A percentile compares a stretch with the other conserved stretches of the same genome.
These are phyloP conservation scores for Rhizoclosmatium globosum DNA, from an alignment of 192 early-diverging fungal genomes.

Conservation along the genomic window DNA sequence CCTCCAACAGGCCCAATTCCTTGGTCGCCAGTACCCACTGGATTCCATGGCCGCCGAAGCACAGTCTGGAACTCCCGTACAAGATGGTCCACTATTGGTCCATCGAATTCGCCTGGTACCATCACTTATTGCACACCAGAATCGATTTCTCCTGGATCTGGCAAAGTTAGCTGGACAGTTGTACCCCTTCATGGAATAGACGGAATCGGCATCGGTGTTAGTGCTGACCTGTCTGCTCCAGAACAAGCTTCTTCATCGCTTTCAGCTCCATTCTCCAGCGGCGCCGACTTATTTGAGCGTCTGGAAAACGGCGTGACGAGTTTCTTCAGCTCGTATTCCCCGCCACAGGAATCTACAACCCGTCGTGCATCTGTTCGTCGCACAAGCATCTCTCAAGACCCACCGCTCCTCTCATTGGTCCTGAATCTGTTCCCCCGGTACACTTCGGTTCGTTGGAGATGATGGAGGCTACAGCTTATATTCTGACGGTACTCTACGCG, in stretches of 20 bases:
- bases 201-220: conserved; percentile 33
- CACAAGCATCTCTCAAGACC: too few relatives aligned
- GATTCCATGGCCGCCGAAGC: conserved; percentile 17
- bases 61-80: conserved; percentile 9
- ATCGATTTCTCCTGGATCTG: too few relatives aligned
- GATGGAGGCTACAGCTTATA: conserved; percentile 42
- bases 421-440: neutral
- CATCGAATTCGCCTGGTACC: neutral
- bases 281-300: conserved; percentile 3
- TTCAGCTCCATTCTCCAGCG: too few relatives aligned
- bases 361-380: too few relatives aligned
- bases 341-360: neutral
- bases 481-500: conserved; percentile 33
- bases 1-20: neutral
- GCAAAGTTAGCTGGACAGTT: conserved; percentile 30
- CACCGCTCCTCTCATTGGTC: too few relatives aligned
- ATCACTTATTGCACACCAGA: conserved; percentile 35
- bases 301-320: conserved; percentile 15
- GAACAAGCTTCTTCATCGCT: too few relatives aligned
- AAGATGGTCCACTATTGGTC: conserved; percentile 13
- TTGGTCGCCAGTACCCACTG: conserved; percentile 31
- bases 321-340: conserved; percentile 9
- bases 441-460: conserved; percentile 34
- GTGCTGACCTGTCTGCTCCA: conserved; percentile 25
- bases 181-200: conserved; percentile 6